A percentile compares a stretch with the other conserved stretches of the same genome.
phyloP scores from a whole-genome alignment of 768 basidiomycete genomes.

The Tephrocybe sp. region DNA sequence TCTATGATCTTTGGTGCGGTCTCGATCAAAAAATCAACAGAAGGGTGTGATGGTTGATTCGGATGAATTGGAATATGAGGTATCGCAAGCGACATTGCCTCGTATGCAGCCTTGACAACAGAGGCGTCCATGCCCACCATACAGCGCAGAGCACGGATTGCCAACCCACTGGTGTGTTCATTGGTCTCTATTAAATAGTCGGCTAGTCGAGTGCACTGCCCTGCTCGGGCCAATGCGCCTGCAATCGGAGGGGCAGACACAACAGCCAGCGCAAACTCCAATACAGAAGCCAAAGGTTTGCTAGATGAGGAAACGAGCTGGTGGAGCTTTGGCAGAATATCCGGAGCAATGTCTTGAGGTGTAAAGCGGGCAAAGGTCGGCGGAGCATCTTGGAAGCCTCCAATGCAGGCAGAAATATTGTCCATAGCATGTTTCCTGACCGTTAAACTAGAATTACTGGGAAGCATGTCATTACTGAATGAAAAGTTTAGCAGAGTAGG shows the following conservation, averaged over 20 bases:
- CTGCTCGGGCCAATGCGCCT: constrained; percentile 14
- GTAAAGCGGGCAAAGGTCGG: constrained; percentile 15
- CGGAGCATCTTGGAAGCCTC: constrained; percentile 7
- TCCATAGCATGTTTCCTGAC: constrained; percentile 19
- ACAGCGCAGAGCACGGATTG: constrained; percentile 16
- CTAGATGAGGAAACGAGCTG: constrained; percentile 13
- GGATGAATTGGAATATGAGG: constrained; percentile 11
- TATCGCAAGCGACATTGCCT: constrained; percentile 10
- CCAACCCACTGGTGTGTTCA: constrained; percentile 9
- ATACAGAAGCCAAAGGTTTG: constrained; percentile 10
- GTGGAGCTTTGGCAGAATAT: constrained; percentile 17
- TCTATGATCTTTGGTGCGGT: constrained; percentile 16
- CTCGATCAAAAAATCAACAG: constrained; percentile 15
- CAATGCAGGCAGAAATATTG: constrained; percentile 16
- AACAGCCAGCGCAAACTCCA: constrained; percentile 11
- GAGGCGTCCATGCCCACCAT: constrained; percentile 16
- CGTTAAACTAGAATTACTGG: constrained; percentile 15
- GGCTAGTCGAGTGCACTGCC: constrained; percentile 13
- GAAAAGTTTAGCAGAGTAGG: neutral
- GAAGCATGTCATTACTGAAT: neutral
- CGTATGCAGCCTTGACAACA: constrained; percentile 16
- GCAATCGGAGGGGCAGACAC: constrained; percentile 17
- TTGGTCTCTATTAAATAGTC: constrained; percentile 16
- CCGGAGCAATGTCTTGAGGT: constrained; percentile 14
- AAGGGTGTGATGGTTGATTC: constrained; percentile 8